Evolutionary conservation across 148 eudicot species (phyloP), one percentile per base, ranked within the genome.

Genomic region (Fagopyrum homotropicum): DNA sequence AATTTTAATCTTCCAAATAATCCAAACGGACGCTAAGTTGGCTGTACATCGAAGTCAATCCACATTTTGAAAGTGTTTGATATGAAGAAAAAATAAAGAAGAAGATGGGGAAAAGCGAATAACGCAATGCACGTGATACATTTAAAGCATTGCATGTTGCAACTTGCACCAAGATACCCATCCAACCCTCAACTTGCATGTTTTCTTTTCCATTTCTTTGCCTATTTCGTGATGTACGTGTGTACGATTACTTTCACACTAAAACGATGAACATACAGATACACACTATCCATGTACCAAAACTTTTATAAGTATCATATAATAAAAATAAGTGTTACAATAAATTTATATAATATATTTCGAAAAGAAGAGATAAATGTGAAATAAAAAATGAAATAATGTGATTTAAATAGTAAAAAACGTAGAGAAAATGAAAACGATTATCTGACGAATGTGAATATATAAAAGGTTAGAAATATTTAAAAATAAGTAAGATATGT

Each of bases 171-270:
- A 64, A 35, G 17, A 66, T 66, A 40, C 3, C 46, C 46, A 66
- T 66, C 8, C 19, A 12, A 66, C 35, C 46, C 71, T 66, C 71
- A 66, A 66, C 71, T 66, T 66, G 71, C 71, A 40, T 66, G 17
- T 14, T 66, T 66, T 66, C 7, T 66, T 66, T 8, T 3, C 40
- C 35, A n/a, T 22, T 26, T 0, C 19, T 60, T 66, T 40, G n/a
- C 46, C 71, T 11, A 6, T 35, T 14, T 66, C 11, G 30, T 63
- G 69, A 5, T 29, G 8, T 29, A 63, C n/a, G 16, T 29, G 43
- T 63, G 69, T 30, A 63, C 45, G 44, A 59, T 22, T 59, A 1
- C 30, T 59, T 59, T 59, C 35, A 59, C 64, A 59, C 26, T 2
- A 6, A 19, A 59, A 59, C 35, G 35, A 17, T 59, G 26, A 22